These are phyloP conservation scores for Alternaria gansuensis DNA, from an alignment of 2,329 filamentous ascomycete species.

Conservation along the genomic window DNA sequence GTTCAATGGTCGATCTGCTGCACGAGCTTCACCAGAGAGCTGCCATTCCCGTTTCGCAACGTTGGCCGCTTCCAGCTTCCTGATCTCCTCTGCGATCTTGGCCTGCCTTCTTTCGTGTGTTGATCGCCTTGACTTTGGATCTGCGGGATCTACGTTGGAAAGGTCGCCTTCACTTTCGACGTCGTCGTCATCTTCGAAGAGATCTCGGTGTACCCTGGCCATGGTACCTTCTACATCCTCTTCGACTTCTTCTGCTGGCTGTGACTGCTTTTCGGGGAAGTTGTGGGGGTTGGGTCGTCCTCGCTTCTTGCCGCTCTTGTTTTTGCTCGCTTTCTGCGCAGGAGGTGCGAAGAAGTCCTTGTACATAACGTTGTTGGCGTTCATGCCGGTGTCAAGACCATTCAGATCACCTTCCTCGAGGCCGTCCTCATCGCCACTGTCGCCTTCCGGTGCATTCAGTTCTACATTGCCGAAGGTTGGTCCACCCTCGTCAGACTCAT, in stretches of 20 bases:
- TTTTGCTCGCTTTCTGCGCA: constrained; percentile 72
- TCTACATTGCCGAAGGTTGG: constrained; percentile 85
- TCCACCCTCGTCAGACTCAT: constrained; percentile 75
- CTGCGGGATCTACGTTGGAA: constrained; percentile 69
- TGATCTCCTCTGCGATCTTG: constrained; percentile 88
- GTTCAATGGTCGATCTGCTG: constrained; percentile 83
- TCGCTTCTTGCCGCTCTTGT: constrained; percentile 62
- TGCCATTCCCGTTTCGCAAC: constrained; percentile 93
- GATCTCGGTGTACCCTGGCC: constrained; percentile 83
- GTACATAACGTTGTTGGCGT: constrained; percentile 90
- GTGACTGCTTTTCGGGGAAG: constrained; percentile 49
- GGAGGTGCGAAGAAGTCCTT: constrained; percentile 93
- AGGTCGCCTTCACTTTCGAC: constrained; percentile 66
- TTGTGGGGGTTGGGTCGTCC: constrained; percentile 65
- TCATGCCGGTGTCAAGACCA: constrained; percentile 65
- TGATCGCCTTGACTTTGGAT: constrained; percentile 78
- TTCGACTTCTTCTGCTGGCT: constrained; percentile 48
- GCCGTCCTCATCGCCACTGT: constrained; percentile 69
- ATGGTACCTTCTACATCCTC: constrained; percentile 83
- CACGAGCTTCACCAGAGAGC: constrained; percentile 85
- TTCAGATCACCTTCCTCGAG: constrained; percentile 65
- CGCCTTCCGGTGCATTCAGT: constrained; percentile 76
- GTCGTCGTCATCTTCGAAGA: constrained; percentile 79
- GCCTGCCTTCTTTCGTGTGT: constrained; percentile 87
- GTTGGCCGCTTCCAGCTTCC: constrained; percentile 85